Evolutionary conservation across 2,329 filamentous ascomycete genomes (phyloP).

Genomic region (Fusarium tuaranense): DNA sequence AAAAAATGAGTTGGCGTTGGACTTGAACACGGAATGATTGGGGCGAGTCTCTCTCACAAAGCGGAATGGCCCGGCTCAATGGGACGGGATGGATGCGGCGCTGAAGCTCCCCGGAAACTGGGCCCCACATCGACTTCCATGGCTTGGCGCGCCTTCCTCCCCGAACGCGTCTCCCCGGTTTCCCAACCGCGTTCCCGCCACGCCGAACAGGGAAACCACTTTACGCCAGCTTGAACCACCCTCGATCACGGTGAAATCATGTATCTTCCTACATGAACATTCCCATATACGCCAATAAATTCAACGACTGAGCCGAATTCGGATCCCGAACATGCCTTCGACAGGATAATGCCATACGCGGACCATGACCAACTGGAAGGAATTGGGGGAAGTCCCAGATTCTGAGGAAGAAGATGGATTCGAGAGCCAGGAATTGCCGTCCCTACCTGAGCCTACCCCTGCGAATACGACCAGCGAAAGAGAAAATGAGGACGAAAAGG

Average conservation of each 20-base stretch:
- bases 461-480: slow-evolving; percentile 9
- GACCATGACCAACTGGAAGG: slow-evolving; percentile 62
- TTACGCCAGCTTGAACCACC: slow-evolving; percentile 26
- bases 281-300: not conserved
- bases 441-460: slow-evolving; percentile 4
- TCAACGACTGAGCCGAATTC: not conserved
- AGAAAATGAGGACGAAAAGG: not conserved
- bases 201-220: slow-evolving; percentile 30
- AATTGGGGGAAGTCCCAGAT: slow-evolving; percentile 63
- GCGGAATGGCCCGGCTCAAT: slow-evolving; percentile 8
- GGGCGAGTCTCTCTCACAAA: slow-evolving; percentile 3
- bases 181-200: slow-evolving; percentile 44
- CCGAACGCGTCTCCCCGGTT: slow-evolving; percentile 44
- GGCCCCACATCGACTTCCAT: slow-evolving; percentile 19
- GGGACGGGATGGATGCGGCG: not conserved
- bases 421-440: slow-evolving; percentile 50
- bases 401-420: slow-evolving; percentile 62
- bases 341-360: slow-evolving; percentile 44
- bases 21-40: slow-evolving; percentile 15
- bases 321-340: slow-evolving; percentile 16
- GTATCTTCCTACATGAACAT: slow-evolving; percentile 11
- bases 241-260: slow-evolving; percentile 16
- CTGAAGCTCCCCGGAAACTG: slow-evolving; percentile 9
- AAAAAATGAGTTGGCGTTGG: not conserved
- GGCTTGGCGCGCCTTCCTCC: slow-evolving; percentile 23